Conservation (phyloP, 805 yeast genomes). For the Yarrowia divulgata region DNA sequence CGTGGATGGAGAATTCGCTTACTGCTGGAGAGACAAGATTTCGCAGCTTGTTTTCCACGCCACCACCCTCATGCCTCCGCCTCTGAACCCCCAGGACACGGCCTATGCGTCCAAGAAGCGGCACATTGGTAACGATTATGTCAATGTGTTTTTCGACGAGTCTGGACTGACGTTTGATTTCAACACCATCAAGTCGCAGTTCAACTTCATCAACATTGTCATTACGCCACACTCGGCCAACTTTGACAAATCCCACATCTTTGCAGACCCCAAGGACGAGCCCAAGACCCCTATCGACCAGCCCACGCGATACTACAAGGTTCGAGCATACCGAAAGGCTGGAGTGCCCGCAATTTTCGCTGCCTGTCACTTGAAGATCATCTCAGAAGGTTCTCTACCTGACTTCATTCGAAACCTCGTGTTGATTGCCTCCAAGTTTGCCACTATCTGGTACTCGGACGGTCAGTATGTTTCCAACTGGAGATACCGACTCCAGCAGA, state of each 20-base stretch:
- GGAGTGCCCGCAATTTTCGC: conserved; percentile 82
- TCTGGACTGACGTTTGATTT: conserved; percentile 71
- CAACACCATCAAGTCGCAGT: conserved; percentile 75
- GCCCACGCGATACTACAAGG: conserved; percentile 56
- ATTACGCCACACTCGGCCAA: conserved; percentile 65
- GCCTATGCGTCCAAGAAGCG: conserved; percentile 67
- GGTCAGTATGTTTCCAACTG: conserved; percentile 68
- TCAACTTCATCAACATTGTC: conserved; percentile 82
- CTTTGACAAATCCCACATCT: conserved; percentile 39
- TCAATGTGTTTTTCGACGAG: conserved; percentile 82
- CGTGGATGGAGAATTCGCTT: conserved; percentile 76
- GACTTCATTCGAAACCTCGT: conserved; percentile 71
- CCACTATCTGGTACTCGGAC: conserved; percentile 73
- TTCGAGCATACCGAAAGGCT: conserved; percentile 66
- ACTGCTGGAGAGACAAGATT: conserved; percentile 74
- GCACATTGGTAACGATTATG: conserved; percentile 87
- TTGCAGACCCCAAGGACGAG: conserved; percentile 23
- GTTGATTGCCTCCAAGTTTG: conserved; percentile 71
- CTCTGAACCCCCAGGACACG: conserved; percentile 53
- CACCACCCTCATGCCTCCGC: conserved; percentile 78
- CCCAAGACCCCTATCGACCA: conserved; percentile 13
- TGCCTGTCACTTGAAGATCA: conserved; percentile 74
- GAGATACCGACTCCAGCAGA: conserved; percentile 69
- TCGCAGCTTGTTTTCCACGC: conserved; percentile 79
- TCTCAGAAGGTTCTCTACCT: conserved; percentile 66